phyloP scores from a whole-genome alignment of 495 filamentous ascomycete species.

The Echria macrotheca region DNA sequence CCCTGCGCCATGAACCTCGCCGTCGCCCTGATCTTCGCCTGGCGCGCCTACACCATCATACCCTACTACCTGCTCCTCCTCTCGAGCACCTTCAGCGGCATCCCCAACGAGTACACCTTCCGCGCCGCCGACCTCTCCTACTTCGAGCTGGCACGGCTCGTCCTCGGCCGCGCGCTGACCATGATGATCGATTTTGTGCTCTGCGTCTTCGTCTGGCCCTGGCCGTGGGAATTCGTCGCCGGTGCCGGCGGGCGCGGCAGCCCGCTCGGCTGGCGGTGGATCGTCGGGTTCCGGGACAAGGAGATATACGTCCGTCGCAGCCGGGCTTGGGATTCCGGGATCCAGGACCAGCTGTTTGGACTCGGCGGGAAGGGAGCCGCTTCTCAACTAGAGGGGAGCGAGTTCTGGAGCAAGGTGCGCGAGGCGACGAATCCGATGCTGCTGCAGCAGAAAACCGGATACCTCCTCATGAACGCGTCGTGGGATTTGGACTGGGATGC shows the following conservation, averaged over 20 bases:
- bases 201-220: conserved; percentile 60
- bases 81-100: conserved; percentile 53
- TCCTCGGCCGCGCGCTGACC: conserved; percentile 49
- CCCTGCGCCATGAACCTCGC: conserved; percentile 63
- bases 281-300: conserved; percentile 44
- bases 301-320: conserved; percentile 73
- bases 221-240: conserved; percentile 69
- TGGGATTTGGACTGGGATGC: conserved; percentile 77
- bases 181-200: conserved; percentile 70
- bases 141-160: conserved; percentile 41
- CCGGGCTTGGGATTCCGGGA: conserved; percentile 47
- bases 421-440: conserved; percentile 56
- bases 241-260: conserved; percentile 46
- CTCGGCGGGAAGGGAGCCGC: conserved; percentile 27
- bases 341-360: conserved; percentile 38
- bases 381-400: conserved; percentile 13
- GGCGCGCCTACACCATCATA: conserved; percentile 53
- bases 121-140: conserved; percentile 47
- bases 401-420: conserved; percentile 32
- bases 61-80: conserved; percentile 64
- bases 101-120: conserved; percentile 53
- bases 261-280: conserved; percentile 62
- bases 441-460: conserved; percentile 66
- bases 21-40: conserved; percentile 53
- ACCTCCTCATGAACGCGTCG: conserved; percentile 67